Base-by-base conservation (phyloP, 2,329 filamentous ascomycete genomes). In the Cryphonectria carpinicola region DNA sequence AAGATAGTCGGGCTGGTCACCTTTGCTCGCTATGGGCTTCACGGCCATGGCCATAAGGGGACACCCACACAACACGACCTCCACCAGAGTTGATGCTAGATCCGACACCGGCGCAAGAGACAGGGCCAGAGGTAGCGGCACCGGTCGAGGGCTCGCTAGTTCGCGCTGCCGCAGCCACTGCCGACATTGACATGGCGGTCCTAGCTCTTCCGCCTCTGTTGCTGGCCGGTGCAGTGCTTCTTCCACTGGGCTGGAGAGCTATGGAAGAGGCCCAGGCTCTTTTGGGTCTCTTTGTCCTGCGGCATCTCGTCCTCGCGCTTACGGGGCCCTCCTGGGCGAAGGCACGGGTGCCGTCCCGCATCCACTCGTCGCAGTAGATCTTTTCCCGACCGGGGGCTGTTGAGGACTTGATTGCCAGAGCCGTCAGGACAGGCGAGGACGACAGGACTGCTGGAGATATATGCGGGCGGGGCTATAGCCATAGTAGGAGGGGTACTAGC, bases 231-330 rank as follows among this genome's bases (percentile, higher is more conserved):
- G 75, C 86, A 84, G 43, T 83, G 80, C 77, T 86, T 86, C 78
- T 84, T 87, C 84, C 85, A 90, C 88, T 88, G 90, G 22, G 80
- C 77, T 0, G 88, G 89, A 22, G 87, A 80, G 0, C 89, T 89
- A 72, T 90, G 86, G 74, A 89, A 89, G 1, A 97, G 86, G 0
- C 95, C 95, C 3, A 97, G 85, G 8, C 86, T 84, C 60, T 87
- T 82, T 75, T 97, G 88, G 0, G 89, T 92, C 0, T 84, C 82
- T 65, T 84, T 84, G 74, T 94, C 89, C 37, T 83, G 80, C 0
- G 95, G 95, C 92, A 97, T 97, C 79, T 96, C 93, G 79, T 97
- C 95, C 82, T 94, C 95, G 84, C 90, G 97, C 74, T 91, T 89
- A 82, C 95, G n/a, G n/a, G 97, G 0, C 95, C 94, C 77, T 95